Percentiles rank a stretch among this genome's conserved stretches.
Evolutionary conservation across 495 filamentous ascomycete genomes (phyloP).

Genomic region (Xylaria longipes): DNA sequence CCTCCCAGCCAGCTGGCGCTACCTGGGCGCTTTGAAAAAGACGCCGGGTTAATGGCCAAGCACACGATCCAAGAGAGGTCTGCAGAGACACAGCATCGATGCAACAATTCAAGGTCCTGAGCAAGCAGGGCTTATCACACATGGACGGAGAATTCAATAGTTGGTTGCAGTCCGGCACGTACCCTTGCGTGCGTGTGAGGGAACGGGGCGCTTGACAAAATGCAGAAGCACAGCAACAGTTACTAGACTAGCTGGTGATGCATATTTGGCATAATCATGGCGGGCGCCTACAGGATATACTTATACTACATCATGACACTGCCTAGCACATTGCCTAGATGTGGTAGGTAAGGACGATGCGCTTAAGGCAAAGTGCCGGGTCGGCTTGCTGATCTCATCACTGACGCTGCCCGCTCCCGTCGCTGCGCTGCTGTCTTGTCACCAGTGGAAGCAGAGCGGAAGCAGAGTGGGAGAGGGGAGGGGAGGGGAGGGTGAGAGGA

Average conservation of each 20-base stretch:
- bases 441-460: not conserved
- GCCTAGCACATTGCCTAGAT: not conserved
- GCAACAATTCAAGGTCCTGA: slow-evolving; percentile 13
- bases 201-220: slow-evolving; percentile 24
- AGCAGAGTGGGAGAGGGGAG: not conserved
- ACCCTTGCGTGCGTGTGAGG: slow-evolving; percentile 18
- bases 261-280: slow-evolving; percentile 20
- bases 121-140: slow-evolving; percentile 19
- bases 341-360: slow-evolving; percentile 4
- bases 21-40: not conserved
- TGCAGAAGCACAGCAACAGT: slow-evolving; percentile 13
- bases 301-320: not conserved
- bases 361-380: slow-evolving; percentile 5
- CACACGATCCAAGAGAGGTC: slow-evolving; percentile 8
- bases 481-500: not conserved
- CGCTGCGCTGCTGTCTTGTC: not conserved
- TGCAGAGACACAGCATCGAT: slow-evolving; percentile 22
- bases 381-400: slow-evolving; percentile 1
- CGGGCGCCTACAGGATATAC: slow-evolving; percentile 22
- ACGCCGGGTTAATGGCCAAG: slow-evolving; percentile 18
- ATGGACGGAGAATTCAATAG: slow-evolving; percentile 10
- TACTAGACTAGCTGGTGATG: slow-evolving; percentile 10
- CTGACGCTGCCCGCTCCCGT: slow-evolving; percentile 16
- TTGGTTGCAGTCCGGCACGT: slow-evolving; percentile 9
- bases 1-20: slow-evolving; percentile 9